Percentiles rank a stretch among this genome's conserved stretches.
phyloP scores from a whole-genome alignment of 1,284 basidiomycete species.

The Ceratobasidium sp. region DNA sequence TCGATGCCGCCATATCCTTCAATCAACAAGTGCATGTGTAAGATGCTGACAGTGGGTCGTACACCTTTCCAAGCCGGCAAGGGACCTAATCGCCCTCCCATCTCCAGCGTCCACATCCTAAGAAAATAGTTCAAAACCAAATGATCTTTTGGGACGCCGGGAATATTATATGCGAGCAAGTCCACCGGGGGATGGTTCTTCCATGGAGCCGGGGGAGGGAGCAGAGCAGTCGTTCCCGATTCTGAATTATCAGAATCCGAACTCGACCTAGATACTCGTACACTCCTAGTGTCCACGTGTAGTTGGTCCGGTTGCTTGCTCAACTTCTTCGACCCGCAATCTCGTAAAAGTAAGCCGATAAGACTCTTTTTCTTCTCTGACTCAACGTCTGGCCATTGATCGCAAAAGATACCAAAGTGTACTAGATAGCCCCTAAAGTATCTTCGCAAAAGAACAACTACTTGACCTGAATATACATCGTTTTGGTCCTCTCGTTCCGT shows the following conservation, averaged over 20 bases:
- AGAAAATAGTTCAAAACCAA: background rate
- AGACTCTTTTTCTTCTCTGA: background rate
- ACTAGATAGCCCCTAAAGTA: background rate
- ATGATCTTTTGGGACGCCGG: background rate
- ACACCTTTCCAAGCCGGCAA: background rate
- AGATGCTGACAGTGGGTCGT: background rate
- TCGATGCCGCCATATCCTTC: background rate
- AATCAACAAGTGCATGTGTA: background rate
- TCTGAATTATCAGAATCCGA: background rate
- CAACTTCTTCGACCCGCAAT: background rate
- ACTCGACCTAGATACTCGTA: background rate
- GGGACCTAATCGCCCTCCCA: background rate
- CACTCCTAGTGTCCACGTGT: background rate
- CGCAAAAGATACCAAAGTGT: conserved; percentile 5
- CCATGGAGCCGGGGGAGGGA: background rate
- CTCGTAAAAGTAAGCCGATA: background rate
- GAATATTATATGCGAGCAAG: background rate
- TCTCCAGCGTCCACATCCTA: background rate
- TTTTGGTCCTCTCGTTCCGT: background rate
- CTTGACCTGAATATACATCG: background rate
- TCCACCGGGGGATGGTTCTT: background rate
- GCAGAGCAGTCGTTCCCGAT: background rate
- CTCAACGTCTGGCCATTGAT: background rate
- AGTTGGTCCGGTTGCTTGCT: background rate
- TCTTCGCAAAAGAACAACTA: background rate